Base-by-base conservation (phyloP, 1,284 basidiomycete species). In the Trichosporon asahii region DNA sequence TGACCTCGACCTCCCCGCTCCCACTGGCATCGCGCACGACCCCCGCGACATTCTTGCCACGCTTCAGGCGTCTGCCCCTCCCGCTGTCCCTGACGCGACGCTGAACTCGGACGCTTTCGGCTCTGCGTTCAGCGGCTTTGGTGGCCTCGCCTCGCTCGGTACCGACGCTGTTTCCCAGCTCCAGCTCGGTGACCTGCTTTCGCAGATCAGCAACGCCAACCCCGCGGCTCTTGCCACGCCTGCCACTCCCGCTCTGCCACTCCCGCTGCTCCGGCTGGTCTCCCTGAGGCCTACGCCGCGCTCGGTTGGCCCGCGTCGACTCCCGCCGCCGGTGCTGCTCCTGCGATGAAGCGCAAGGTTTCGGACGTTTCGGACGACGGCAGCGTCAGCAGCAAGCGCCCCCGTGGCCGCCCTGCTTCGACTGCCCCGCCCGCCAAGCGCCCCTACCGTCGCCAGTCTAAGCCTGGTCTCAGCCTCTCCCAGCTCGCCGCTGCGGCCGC, bases 281-380 rank as follows among this genome's bases (percentile, higher is more conserved):
- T 70, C 53, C 49, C 71, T 21, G 69, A 74, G 65, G 67, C 70
- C 15, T 70, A 74, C 66, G 72, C 72, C 25, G 68, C 73, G 14
- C 74, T 77, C 40, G 70, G 73, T 64, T 74, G 74, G 72, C 69
- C 73, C 11, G 64, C 73, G 8, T 64, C 71, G 9, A 66, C 66
- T 15, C 25, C 64, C 12, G 23, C 46, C 49, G 67, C 69, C n/a
- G n/a, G n/a, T 27, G 46, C 61, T 35, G 70, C 69, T 27, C 33
- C 67, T 27, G 31, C 69, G 15, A 67, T 76, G 68, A 80, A 80
- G 77, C 77, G 79, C 67, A 80, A 80, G 74, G 70, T 61, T 11
- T 76, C 76, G 6, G 75, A 76, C 25, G 35, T 55, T 9, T 74
- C 72, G 53, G 73, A 72, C 18, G 75, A 76, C 61, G 57, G 66